These are phyloP conservation scores for Rhazya stricta DNA, from an alignment of 257 asterid species.

Conservation along the genomic window DNA sequence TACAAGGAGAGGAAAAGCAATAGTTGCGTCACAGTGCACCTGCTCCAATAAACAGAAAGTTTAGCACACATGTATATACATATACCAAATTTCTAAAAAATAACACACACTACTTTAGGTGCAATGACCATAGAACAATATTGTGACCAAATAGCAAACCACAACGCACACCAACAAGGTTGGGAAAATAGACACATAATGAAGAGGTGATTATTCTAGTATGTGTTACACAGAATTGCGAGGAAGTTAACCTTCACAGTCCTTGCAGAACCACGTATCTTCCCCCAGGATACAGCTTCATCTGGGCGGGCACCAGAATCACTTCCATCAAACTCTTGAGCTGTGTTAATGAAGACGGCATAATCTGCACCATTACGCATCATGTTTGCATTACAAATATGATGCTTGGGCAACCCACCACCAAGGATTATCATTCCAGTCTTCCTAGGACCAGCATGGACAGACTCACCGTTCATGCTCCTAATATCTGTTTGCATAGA, in stretches of 20 bases:
- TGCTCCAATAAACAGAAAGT: constrained; percentile 27
- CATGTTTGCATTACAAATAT: constrained; percentile 94
- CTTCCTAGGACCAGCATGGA: constrained; percentile 72
- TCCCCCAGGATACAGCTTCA: constrained; percentile 99
- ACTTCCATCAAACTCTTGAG: constrained; percentile 96
- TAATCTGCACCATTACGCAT: constrained; percentile 94
- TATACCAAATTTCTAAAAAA: background rate
- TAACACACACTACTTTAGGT: background rate
- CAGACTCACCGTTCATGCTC: constrained; percentile 82
- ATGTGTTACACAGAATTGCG: no score
- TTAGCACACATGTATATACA: background rate
- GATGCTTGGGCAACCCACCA: constrained; percentile 98
- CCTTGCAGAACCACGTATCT: constrained; percentile 86
- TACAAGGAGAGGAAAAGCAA: constrained; percentile 81
- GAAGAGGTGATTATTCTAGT: no score
- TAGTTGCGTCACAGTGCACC: constrained; percentile 96
- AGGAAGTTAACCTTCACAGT: constrained; percentile 60
- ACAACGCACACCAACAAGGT: no score
- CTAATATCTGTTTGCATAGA: constrained; percentile 56
- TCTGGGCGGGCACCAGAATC: constrained; percentile 98
- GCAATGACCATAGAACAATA: background rate
- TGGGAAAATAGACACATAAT: background rate
- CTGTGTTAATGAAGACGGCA: constrained; percentile 82
- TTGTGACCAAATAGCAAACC: background rate
- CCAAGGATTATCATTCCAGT: constrained; percentile 86